Evolutionary conservation across 768 basidiomycete species (phyloP).

Genomic region (Naganishia kalamii): DNA sequence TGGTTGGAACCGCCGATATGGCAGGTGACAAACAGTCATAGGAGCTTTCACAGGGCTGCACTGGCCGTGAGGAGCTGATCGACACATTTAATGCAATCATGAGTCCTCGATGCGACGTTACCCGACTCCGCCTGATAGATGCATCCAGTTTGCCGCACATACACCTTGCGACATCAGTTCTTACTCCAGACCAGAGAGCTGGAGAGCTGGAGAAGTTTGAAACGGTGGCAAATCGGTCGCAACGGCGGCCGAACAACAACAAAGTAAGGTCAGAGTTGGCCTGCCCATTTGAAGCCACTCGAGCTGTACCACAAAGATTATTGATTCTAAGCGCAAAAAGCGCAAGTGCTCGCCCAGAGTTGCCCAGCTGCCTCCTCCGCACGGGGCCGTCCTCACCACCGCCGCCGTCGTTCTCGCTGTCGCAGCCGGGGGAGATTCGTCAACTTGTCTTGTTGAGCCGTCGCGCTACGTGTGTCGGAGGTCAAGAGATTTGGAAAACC

Average conservation of each 20-base stretch:
- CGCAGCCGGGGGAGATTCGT: not conserved
- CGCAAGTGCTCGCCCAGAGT: not conserved
- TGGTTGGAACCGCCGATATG: too few relatives aligned
- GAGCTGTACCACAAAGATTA: too few relatives aligned
- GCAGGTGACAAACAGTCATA: too few relatives aligned
- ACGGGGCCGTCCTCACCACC: not conserved
- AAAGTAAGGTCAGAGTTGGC: too few relatives aligned
- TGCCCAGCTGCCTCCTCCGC: not conserved
- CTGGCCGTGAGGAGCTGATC: too few relatives aligned
- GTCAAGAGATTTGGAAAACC: constrained; percentile 4
- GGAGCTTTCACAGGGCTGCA: too few relatives aligned
- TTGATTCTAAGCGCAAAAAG: not conserved
- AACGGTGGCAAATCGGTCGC: too few relatives aligned
- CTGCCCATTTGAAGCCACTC: too few relatives aligned
- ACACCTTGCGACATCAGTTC: too few relatives aligned
- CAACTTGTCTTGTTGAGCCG: not conserved
- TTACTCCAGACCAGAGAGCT: too few relatives aligned
- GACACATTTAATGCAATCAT: too few relatives aligned
- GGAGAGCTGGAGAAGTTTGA: too few relatives aligned
- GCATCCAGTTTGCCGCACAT: not conserved
- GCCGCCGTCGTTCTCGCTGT: not conserved
- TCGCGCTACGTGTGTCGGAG: not conserved
- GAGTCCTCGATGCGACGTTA: not conserved
- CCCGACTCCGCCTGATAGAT: not conserved
- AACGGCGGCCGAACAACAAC: not conserved